phyloP scores from a whole-genome alignment of 2,329 filamentous ascomycete genomes.

The Cordyceps farinosa region DNA sequence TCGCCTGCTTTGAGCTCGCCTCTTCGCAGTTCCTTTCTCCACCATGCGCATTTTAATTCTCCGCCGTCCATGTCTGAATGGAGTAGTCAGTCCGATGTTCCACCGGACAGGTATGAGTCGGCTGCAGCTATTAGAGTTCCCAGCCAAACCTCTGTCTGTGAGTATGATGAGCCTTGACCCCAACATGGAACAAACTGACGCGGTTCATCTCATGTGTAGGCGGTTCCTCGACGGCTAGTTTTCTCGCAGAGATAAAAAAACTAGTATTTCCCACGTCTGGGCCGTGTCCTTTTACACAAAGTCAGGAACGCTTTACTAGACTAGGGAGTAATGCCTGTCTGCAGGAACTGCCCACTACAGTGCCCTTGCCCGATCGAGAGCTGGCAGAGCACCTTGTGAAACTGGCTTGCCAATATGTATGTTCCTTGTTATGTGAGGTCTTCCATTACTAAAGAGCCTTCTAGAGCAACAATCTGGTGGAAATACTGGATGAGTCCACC shows the following conservation, averaged over 20 bases:
- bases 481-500: constrained; percentile 51
- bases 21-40: neutral
- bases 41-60: neutral
- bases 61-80: neutral
- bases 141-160: neutral
- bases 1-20: neutral
- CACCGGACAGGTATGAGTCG: neutral
- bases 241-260: constrained; percentile 57
- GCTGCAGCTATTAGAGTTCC: neutral
- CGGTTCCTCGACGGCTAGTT: constrained; percentile 60
- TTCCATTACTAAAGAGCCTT: neutral
- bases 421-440: neutral
- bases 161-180: neutral
- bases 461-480: constrained; percentile 57
- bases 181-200: neutral
- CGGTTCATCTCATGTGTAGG: constrained; percentile 49
- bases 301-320: constrained; percentile 38
- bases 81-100: neutral
- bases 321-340: neutral
- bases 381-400: constrained; percentile 43
- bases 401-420: neutral
- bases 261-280: constrained; percentile 55
- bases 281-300: constrained; percentile 53
- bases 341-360: constrained; percentile 49
- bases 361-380: constrained; percentile 52